These are phyloP conservation scores for Periconia macrospinosa DNA, from an alignment of 2,329 filamentous ascomycete genomes.

Conservation along the genomic window DNA sequence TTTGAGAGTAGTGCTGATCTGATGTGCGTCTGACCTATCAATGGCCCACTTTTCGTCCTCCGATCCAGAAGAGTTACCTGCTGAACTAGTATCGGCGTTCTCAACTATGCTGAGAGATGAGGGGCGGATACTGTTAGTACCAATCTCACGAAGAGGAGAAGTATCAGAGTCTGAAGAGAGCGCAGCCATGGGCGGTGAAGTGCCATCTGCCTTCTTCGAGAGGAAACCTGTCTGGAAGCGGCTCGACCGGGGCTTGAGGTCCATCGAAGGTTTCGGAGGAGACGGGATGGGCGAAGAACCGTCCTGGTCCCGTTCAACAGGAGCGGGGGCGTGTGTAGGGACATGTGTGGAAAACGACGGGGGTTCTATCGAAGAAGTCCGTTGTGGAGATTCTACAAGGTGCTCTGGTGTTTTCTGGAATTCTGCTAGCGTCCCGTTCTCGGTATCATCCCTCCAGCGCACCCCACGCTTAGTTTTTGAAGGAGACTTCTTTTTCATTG, in stretches of 20 bases:
- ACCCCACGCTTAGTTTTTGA: constrained; percentile 71
- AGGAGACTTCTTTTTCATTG: constrained; percentile 74
- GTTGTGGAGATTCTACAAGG: constrained; percentile 63
- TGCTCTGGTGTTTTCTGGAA: constrained; percentile 90
- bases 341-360: constrained; percentile 53
- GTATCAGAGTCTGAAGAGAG: constrained; percentile 62
- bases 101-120: constrained; percentile 60
- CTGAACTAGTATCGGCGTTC: constrained; percentile 25
- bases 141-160: constrained; percentile 50
- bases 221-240: constrained; percentile 90
- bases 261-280: constrained; percentile 61
- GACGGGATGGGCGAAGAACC: constrained; percentile 61
- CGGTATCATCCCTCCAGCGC: constrained; percentile 89
- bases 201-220: constrained; percentile 65
- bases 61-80: constrained; percentile 43
- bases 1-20: constrained; percentile 60
- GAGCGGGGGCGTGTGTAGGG: constrained; percentile 31
- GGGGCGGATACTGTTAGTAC: constrained; percentile 45
- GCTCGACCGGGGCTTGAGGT: constrained; percentile 60
- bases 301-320: constrained; percentile 17
- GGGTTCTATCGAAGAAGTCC: constrained; percentile 58
- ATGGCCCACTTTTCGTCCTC: constrained; percentile 55
- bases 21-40: constrained; percentile 54
- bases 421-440: constrained; percentile 82
- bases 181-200: constrained; percentile 62